phyloP scores from a whole-genome alignment of 106 monocot genomes.

The Phalaenopsis equestris region DNA sequence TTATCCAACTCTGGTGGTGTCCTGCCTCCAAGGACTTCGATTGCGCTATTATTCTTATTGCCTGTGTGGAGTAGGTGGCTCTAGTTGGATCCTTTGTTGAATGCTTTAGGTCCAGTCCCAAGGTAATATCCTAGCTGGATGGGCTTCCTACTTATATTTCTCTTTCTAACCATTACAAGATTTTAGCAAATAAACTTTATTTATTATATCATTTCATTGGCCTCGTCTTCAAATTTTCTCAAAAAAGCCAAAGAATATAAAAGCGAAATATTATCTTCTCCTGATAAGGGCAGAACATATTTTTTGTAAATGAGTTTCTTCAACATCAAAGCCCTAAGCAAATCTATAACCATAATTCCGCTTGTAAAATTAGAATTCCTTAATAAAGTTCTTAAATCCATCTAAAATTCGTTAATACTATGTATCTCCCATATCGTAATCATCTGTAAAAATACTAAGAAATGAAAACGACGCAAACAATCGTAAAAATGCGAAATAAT shows the following conservation, averaged over 20 bases:
- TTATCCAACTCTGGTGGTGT: too few species aligned
- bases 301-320: not conserved
- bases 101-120: not conserved
- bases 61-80: not conserved
- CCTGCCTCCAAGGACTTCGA: not conserved
- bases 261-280: not conserved
- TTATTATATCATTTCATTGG: not conserved
- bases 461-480: not conserved
- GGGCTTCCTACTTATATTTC: not conserved
- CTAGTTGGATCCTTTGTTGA: not conserved
- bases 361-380: not conserved
- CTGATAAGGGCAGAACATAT: not conserved
- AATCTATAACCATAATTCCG: not conserved
- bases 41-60: not conserved
- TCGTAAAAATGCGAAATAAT: not conserved
- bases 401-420: not conserved
- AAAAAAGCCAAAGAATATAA: not conserved
- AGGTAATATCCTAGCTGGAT: not conserved
- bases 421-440: not conserved
- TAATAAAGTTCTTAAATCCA: not conserved
- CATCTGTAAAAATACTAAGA: not conserved
- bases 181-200: not conserved
- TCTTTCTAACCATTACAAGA: not conserved
- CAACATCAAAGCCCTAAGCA: not conserved
- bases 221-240: not conserved